Evolutionary conservation across 305 asterid species (phyloP).

Genomic region (Solanum hybrid): DNA sequence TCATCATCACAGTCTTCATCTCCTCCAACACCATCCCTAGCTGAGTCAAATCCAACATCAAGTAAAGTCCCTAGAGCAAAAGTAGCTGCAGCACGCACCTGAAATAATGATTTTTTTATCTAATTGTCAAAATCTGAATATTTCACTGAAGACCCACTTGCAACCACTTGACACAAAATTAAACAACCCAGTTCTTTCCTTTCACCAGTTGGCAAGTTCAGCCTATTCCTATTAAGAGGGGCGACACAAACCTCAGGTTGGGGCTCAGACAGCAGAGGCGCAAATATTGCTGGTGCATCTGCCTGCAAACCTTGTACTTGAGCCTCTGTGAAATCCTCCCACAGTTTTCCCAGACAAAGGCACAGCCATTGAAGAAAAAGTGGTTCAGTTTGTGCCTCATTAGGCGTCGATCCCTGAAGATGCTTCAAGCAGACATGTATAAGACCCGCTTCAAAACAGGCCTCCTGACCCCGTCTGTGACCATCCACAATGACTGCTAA

Average conservation of each 20-base stretch:
- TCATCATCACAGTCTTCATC: conserved; percentile 86
- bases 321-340: conserved; percentile 95
- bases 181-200: background rate
- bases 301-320: conserved; percentile 79
- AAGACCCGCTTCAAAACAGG: conserved; percentile 72
- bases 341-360: conserved; percentile 87
- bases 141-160: background rate
- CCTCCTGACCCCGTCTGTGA: conserved; percentile 91
- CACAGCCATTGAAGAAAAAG: conserved; percentile 97
- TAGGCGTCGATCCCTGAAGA: conserved; percentile 67
- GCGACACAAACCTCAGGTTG: conserved; percentile 75
- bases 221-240: background rate
- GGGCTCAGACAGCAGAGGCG: conserved; percentile 78
- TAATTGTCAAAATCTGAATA: conserved; percentile 8
- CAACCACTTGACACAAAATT: background rate
- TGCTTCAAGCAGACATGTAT: conserved; percentile 78
- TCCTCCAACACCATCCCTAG: conserved; percentile 64
- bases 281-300: conserved; percentile 72
- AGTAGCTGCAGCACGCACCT: conserved; percentile 98
- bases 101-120: conserved; percentile 19
- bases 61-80: conserved; percentile 87
- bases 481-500: conserved; percentile 96
- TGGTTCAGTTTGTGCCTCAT: conserved; percentile 85
- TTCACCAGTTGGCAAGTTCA: background rate
- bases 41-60: conserved; percentile 71